These are phyloP conservation scores for Euphrasia arctica DNA, from an alignment of 305 asterid genomes.

Conservation along the genomic window DNA sequence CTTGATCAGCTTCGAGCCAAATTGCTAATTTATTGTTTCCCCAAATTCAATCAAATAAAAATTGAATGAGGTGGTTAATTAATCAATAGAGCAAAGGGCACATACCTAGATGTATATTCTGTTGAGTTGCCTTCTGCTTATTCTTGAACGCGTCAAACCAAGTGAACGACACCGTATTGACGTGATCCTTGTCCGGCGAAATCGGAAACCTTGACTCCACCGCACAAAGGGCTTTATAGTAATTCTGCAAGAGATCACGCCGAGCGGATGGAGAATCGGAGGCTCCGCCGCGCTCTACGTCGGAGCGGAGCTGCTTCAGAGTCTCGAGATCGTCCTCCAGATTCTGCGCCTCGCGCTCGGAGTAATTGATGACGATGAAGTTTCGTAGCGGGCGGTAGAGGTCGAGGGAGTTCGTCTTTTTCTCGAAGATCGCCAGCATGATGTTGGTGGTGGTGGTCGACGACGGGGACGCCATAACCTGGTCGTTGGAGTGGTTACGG, in stretches of 20 bases:
- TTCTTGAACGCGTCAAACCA: slow-evolving; percentile 94
- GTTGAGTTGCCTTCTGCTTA: slow-evolving; percentile 78
- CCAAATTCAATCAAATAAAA: neutral
- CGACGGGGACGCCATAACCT: slow-evolving; percentile 62
- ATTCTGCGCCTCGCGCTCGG: slow-evolving; percentile 93
- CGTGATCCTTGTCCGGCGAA: slow-evolving; percentile 84
- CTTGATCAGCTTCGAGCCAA: slow-evolving; percentile 44
- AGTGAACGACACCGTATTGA: slow-evolving; percentile 68
- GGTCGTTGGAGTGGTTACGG: slow-evolving; percentile 10
- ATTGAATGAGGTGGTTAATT: slow-evolving; percentile 2
- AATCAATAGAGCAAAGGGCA: slow-evolving; percentile 22
- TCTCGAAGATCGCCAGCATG: slow-evolving; percentile 90
- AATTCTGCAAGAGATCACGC: slow-evolving; percentile 84
- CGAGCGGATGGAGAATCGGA: slow-evolving; percentile 73
- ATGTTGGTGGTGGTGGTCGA: slow-evolving; percentile 55
- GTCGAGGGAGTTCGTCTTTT: slow-evolving; percentile 76
- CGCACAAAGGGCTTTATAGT: slow-evolving; percentile 91
- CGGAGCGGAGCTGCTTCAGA: slow-evolving; percentile 67
- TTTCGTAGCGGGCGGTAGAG: slow-evolving; percentile 87
- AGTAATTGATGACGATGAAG: slow-evolving; percentile 69
- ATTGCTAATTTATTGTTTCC: slow-evolving; percentile 25
- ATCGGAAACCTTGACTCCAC: slow-evolving; percentile 96
- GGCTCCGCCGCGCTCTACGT: slow-evolving; percentile 68
- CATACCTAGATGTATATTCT: slow-evolving; percentile 85
- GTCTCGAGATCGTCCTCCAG: slow-evolving; percentile 85